Percentiles rank a stretch among this genome's conserved stretches.
These are phyloP conservation scores for Novymonas esmeraldas DNA, from an alignment of 208 protist genomes.

Conservation along the genomic window DNA sequence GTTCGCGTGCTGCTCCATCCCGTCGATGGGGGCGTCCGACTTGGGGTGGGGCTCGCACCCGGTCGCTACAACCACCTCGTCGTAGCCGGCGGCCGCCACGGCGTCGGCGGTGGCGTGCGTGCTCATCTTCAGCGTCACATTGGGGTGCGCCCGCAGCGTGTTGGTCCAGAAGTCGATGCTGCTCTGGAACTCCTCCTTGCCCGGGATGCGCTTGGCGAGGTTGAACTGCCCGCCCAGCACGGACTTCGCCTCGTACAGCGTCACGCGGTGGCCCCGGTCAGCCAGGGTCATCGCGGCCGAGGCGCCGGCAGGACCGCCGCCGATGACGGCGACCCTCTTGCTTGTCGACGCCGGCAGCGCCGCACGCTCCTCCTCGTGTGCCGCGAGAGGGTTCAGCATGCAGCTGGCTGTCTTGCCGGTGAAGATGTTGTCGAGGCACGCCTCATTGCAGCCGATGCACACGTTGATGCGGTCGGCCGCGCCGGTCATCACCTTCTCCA, in stretches of 20 bases:
- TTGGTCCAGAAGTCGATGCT: slow-evolving; percentile 91
- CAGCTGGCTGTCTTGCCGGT: slow-evolving; percentile 80
- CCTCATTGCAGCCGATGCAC: slow-evolving; percentile 96
- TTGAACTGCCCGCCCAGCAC: slow-evolving; percentile 94
- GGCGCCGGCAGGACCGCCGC: slow-evolving; percentile 90
- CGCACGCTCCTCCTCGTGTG: slow-evolving; percentile 83
- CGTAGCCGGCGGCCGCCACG: slow-evolving; percentile 70
- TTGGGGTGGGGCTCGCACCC: slow-evolving; percentile 74
- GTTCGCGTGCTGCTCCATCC: slow-evolving; percentile 63
- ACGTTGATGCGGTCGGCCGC: slow-evolving; percentile 79
- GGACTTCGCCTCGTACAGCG: slow-evolving; percentile 78
- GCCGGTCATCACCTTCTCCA: slow-evolving; percentile 74
- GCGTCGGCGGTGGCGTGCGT: slow-evolving; percentile 68
- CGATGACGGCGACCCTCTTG: slow-evolving; percentile 90
- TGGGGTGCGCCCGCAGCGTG: slow-evolving; percentile 62
- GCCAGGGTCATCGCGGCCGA: slow-evolving; percentile 87
- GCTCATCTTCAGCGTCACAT: slow-evolving; percentile 74
- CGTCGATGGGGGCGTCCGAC: slow-evolving; percentile 44
- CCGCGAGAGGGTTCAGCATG: slow-evolving; percentile 92
- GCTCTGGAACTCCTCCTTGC: slow-evolving; percentile 94
- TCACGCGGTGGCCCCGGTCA: slow-evolving; percentile 89
- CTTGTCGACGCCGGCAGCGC: slow-evolving; percentile 43
- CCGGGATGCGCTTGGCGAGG: slow-evolving; percentile 91
- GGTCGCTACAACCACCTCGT: slow-evolving; percentile 89
- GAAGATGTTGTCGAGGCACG: slow-evolving; percentile 93